phyloP scores from a whole-genome alignment of 805 yeast species.

The Suhomyces vadensis region DNA sequence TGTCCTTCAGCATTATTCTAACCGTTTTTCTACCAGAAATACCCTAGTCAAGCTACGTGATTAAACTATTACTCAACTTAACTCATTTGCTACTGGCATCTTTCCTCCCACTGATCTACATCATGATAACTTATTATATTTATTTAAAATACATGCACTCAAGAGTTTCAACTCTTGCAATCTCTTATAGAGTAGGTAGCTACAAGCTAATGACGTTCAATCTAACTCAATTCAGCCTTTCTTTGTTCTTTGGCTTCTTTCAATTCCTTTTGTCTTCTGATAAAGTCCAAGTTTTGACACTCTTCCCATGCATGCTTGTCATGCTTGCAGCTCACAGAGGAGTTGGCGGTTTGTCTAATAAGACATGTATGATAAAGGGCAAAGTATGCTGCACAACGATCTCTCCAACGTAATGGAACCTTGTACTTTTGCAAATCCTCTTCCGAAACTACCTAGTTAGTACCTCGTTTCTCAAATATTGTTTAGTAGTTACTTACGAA shows the following conservation, averaged over 20 bases:
- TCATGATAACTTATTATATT: background rate
- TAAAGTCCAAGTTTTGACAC: slow-evolving; percentile 79
- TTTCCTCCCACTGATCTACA: too few relatives aligned
- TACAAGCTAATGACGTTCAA: background rate
- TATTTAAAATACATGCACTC: slow-evolving; percentile 1
- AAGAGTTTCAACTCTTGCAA: background rate
- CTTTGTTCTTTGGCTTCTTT: slow-evolving; percentile 51
- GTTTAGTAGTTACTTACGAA: slow-evolving; percentile 31
- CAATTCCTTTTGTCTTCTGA: slow-evolving; percentile 75
- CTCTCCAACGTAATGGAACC: slow-evolving; percentile 79
- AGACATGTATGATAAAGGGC: slow-evolving; percentile 47
- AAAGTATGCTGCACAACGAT: slow-evolving; percentile 69
- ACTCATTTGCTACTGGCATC: too few relatives aligned
- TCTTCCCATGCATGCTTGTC: slow-evolving; percentile 84
- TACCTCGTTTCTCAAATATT: background rate
- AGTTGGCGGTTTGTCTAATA: slow-evolving; percentile 44
- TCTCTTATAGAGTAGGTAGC: background rate
- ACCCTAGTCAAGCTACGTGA: too few relatives aligned
- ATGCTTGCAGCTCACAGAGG: slow-evolving; percentile 59
- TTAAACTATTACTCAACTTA: too few relatives aligned
- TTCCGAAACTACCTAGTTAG: slow-evolving; percentile 57
- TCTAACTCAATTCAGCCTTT: slow-evolving; percentile 23
- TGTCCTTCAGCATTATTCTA: too few relatives aligned
- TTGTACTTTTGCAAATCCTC: slow-evolving; percentile 80
- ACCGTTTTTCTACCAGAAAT: too few relatives aligned